A percentile compares a stretch with the other conserved stretches of the same genome.
Conservation (phyloP, 257 asterid genomes). For the Eucommia ulmoides region DNA sequence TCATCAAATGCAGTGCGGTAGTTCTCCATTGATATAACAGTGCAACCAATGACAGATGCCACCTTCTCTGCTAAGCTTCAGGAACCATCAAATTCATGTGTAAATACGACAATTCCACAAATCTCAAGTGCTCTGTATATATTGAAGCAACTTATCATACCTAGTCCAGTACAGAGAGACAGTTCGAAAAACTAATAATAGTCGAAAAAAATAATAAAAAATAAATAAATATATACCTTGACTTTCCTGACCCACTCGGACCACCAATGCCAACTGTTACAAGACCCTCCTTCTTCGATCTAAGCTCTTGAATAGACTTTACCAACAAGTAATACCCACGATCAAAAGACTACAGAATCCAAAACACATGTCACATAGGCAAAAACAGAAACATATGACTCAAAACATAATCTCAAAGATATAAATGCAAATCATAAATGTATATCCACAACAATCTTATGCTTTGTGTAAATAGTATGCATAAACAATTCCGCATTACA, state of each 20-base stretch:
- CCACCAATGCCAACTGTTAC: conserved; percentile 97
- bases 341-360: conserved; percentile 73
- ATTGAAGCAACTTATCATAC: too few relatives aligned
- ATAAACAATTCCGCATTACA: too few relatives aligned
- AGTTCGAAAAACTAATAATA: too few relatives aligned
- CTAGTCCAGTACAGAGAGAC: too few relatives aligned
- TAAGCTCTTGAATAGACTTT: conserved; percentile 90
- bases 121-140: not conserved
- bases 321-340: conserved; percentile 96
- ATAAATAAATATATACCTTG: conserved; percentile 81
- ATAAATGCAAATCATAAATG: too few relatives aligned
- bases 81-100: conserved; percentile 26
- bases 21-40: conserved; percentile 87
- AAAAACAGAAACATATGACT: too few relatives aligned
- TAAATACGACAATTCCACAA: not conserved
- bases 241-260: conserved; percentile 96
- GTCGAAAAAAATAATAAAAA: too few relatives aligned
- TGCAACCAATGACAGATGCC: conserved; percentile 86
- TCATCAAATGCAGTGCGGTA: conserved; percentile 89
- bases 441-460: too few relatives aligned
- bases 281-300: conserved; percentile 79
- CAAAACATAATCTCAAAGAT: too few relatives aligned
- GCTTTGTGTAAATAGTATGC: too few relatives aligned
- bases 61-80: conserved; percentile 98
- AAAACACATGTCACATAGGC: too few relatives aligned